A percentile compares a stretch with the other conserved stretches of the same genome.
phyloP scores from a whole-genome alignment of 129 eudicot genomes.

The Heracleum sosnowskyi region DNA sequence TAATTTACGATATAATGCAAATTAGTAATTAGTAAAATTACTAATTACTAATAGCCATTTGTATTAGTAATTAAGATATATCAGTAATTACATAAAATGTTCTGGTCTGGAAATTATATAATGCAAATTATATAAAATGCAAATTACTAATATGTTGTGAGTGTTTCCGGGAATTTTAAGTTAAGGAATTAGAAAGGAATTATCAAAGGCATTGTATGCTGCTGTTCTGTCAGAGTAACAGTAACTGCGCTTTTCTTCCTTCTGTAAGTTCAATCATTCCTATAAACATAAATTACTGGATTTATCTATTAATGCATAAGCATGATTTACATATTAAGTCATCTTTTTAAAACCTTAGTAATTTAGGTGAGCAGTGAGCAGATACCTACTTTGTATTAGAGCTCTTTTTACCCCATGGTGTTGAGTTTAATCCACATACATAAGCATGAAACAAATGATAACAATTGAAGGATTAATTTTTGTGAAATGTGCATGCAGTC shows the following conservation, averaged over 20 bases:
- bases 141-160: too few species aligned
- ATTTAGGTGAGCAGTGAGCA: not conserved
- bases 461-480: not conserved
- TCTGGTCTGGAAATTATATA: too few species aligned
- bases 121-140: too few species aligned
- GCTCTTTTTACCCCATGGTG: not conserved
- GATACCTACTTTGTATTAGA: not conserved
- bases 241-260: conserved; percentile 32
- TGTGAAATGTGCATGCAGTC: conserved; percentile 29
- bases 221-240: conserved; percentile 31
- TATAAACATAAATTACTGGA: not conserved
- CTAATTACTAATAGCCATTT: too few species aligned
- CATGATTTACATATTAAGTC: not conserved
- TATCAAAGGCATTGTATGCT: too few species aligned
- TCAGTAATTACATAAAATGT: too few species aligned
- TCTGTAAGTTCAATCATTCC: conserved; percentile 28
- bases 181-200: too few species aligned
- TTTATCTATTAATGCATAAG: not conserved
- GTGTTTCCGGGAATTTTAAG: too few species aligned
- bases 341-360: not conserved
- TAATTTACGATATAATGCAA: too few species aligned
- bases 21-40: too few species aligned
- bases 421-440: not conserved
- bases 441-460: not conserved
- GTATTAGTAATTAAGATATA: too few species aligned